A percentile compares a stretch with the other conserved stretches of the same genome.
These are phyloP conservation scores for Psidium friedrichsthalianum DNA, from an alignment of 345 rosid genomes.

Conservation along the genomic window DNA sequence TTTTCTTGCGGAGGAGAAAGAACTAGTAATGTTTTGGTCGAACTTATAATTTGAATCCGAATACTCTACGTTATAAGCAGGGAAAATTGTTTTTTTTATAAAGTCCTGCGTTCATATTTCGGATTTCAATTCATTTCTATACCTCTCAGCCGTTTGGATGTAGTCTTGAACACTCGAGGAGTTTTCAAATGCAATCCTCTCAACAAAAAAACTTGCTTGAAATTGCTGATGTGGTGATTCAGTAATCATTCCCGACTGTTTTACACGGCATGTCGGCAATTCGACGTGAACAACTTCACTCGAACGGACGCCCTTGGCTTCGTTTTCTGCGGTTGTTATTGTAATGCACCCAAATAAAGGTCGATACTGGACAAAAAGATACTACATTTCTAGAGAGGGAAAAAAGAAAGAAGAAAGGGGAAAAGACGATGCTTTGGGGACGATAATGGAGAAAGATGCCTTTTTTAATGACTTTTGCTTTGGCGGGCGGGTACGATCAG, in stretches of 20 bases:
- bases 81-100: not conserved
- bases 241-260: not conserved
- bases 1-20: not conserved
- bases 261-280: not conserved
- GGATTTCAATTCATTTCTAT: not conserved
- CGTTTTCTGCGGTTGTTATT: not conserved
- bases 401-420: no score
- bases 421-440: not conserved
- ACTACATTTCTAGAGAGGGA: not conserved
- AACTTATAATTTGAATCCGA: not conserved
- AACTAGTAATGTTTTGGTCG: not conserved
- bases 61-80: not conserved
- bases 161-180: not conserved
- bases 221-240: not conserved
- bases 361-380: not conserved
- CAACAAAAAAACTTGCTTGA: not conserved
- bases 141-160: accelerated
- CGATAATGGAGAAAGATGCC: not conserved
- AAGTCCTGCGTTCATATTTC: not conserved
- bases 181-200: not conserved
- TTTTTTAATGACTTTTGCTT: not conserved
- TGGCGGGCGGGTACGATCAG: not conserved
- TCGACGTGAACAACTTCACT: not conserved
- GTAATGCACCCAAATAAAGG: not conserved
- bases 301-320: not conserved